Conservation (phyloP, 2,329 filamentous ascomycete species). For the Xylaria sp. region DNA sequence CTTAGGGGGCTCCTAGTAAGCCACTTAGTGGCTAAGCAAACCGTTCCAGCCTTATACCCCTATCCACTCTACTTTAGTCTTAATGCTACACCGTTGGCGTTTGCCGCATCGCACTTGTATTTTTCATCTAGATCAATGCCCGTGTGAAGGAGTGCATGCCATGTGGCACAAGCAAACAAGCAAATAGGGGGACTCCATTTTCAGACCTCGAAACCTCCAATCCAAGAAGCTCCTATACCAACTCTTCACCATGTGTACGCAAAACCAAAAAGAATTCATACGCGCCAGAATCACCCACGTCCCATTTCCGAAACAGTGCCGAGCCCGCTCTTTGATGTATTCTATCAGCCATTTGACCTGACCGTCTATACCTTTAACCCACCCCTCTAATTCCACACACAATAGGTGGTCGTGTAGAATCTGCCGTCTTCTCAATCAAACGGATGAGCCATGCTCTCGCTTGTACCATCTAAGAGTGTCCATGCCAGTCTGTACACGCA, state of each 20-base stretch:
- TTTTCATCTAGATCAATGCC: too few species aligned
- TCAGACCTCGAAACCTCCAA: not conserved
- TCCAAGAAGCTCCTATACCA: not conserved
- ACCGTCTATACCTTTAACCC: conserved; percentile 11
- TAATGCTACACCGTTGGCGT: too few species aligned
- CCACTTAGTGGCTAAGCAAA: too few species aligned
- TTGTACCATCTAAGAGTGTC: conserved; percentile 69
- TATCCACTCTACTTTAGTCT: too few species aligned
- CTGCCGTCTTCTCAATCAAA: not conserved
- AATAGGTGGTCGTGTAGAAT: not conserved
- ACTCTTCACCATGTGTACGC: not conserved
- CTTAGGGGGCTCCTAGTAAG: too few species aligned
- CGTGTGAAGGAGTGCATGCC: too few species aligned
- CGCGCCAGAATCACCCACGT: not conserved
- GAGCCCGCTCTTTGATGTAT: conserved; percentile 11
- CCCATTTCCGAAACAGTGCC: not conserved
- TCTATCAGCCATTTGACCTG: conserved; percentile 1
- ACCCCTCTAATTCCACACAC: not conserved
- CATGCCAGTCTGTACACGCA: conserved; percentile 76
- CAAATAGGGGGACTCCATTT: not conserved
- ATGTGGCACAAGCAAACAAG: too few species aligned
- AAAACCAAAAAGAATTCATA: not conserved
- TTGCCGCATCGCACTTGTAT: too few species aligned
- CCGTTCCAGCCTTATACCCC: too few species aligned
- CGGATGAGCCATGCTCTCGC: conserved; percentile 38